phyloP scores from a whole-genome alignment of 2,329 filamentous ascomycete genomes.

The Venturiaceae sp. region DNA sequence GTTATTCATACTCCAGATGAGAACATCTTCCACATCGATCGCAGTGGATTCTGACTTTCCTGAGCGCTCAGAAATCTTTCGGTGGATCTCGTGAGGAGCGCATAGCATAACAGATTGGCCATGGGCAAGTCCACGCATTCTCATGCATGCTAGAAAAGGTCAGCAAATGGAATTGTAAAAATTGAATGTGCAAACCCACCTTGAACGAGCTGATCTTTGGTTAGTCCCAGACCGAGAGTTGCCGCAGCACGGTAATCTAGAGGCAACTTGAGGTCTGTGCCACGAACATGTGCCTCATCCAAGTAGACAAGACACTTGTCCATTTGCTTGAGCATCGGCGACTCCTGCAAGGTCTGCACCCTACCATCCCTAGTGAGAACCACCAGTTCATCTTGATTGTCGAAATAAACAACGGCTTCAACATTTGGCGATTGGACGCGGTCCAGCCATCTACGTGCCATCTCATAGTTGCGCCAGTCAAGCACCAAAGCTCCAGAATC shows the following conservation, averaged over 20 bases:
- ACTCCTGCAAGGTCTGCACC: constrained; percentile 43
- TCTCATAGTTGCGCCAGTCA: constrained; percentile 48
- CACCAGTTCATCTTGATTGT: constrained; percentile 43
- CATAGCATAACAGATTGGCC: constrained; percentile 58
- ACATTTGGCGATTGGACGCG: constrained; percentile 11
- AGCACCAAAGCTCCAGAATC: constrained; percentile 64
- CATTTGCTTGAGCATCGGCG: constrained; percentile 47
- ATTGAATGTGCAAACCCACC: constrained; percentile 31
- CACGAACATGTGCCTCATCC: constrained; percentile 61
- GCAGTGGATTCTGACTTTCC: constrained; percentile 10
- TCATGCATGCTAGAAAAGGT: constrained; percentile 48
- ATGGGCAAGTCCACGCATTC: constrained; percentile 57
- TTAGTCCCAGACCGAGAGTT: constrained; percentile 54
- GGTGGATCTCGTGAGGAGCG: constrained; percentile 47
- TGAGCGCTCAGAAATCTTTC: background rate
- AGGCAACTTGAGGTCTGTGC: constrained; percentile 58
- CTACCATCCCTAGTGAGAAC: constrained; percentile 41
- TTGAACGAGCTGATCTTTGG: constrained; percentile 62
- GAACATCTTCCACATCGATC: constrained; percentile 13
- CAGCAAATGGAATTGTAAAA: background rate
- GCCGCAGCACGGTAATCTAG: constrained; percentile 51
- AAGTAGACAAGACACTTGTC: constrained; percentile 56
- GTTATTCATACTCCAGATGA: background rate
- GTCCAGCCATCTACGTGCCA: constrained; percentile 46
- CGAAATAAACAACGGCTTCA: constrained; percentile 48